A percentile compares a stretch with the other conserved stretches of the same genome.
Conservation (phyloP, 2,329 filamentous ascomycete genomes). For the Phaeosphaeria sp. region DNA sequence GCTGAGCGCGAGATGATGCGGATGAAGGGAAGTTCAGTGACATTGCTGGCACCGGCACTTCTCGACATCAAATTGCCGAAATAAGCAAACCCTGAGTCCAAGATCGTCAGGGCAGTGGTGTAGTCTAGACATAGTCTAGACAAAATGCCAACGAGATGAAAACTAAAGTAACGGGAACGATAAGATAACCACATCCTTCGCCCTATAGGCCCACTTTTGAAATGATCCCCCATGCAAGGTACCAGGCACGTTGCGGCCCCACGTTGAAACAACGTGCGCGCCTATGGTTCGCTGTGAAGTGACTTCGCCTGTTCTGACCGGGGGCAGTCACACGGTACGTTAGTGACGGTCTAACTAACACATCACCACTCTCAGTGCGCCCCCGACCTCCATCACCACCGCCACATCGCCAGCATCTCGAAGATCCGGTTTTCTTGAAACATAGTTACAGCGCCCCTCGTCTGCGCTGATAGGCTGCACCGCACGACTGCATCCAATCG, state of each 20-base stretch:
- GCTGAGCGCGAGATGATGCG: not conserved
- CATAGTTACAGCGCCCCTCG: not conserved
- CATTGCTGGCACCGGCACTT: not conserved
- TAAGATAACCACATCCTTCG: not conserved
- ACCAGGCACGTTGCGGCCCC: constrained; percentile 4
- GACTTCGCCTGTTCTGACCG: constrained; percentile 2
- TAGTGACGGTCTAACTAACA: no score
- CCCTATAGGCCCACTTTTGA: constrained; percentile 1
- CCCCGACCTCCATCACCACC: not conserved
- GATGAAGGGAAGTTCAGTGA: not conserved
- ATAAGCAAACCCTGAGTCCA: not conserved
- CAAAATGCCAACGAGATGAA: not conserved
- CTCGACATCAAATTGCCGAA: not conserved
- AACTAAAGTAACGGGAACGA: not conserved
- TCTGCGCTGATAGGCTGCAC: not conserved
- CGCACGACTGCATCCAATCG: not conserved
- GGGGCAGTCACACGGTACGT: constrained; percentile 1
- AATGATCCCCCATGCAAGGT: not conserved
- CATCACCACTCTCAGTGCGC: constrained; percentile 3
- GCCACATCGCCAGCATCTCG: constrained; percentile 1
- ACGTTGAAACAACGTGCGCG: constrained; percentile 7
- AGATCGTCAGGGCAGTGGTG: not conserved
- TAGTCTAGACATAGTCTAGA: not conserved
- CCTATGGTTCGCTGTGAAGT: constrained; percentile 6
- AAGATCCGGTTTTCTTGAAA: constrained; percentile 4